phyloP scores from a whole-genome alignment of 305 asterid genomes.

The Nicotiana rustica region DNA sequence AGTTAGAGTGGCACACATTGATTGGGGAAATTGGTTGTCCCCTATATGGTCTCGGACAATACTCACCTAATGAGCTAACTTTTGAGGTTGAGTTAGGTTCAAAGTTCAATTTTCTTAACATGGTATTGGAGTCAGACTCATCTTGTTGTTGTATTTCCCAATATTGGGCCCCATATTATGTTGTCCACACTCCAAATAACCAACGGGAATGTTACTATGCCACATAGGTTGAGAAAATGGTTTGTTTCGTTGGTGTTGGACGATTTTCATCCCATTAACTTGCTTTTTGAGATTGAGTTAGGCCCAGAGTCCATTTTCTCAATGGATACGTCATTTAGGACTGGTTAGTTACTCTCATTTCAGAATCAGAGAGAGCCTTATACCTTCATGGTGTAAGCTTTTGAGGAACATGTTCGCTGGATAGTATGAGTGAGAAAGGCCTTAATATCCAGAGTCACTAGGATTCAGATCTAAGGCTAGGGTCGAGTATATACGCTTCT shows the following conservation, averaged over 20 bases:
- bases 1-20: background rate
- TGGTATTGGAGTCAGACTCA: background rate
- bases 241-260: background rate
- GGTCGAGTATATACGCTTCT: background rate
- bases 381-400: background rate
- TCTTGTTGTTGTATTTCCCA: background rate
- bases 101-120: constrained; percentile 28
- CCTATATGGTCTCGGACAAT: background rate
- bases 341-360: background rate
- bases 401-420: background rate
- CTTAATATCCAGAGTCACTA: background rate
- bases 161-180: background rate
- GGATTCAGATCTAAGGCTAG: background rate
- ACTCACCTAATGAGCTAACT: background rate
- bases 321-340: background rate
- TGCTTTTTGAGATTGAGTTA: background rate
- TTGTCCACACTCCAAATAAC: background rate
- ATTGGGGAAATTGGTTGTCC: background rate
- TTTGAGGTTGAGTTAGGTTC: background rate
- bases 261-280: background rate
- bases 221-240: constrained; percentile 1
- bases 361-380: constrained; percentile 2
- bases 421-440: background rate
- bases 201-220: background rate
- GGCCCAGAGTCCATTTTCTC: background rate